Percentiles rank a stretch among this genome's conserved stretches.
Conservation (phyloP, 2,329 filamentous ascomycete species). For the Fusarium nanum region DNA sequence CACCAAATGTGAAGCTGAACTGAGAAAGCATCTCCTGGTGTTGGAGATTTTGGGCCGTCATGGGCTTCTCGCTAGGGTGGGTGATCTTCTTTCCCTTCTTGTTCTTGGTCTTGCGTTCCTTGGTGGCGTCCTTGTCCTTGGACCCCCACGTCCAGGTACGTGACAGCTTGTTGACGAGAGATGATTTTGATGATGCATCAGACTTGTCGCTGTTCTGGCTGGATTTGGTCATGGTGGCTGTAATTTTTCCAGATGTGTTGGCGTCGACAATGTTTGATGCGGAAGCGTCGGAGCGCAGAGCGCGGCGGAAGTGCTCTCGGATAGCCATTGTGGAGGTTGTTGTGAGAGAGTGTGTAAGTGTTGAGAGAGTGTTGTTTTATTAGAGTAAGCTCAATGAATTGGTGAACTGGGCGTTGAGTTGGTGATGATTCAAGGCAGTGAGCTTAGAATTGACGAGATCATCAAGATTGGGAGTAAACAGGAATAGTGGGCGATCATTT, state of each 20-base stretch:
- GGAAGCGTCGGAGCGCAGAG: constrained; percentile 52
- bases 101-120: constrained; percentile 49
- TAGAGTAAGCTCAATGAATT: constrained; percentile 7
- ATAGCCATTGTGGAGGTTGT: constrained; percentile 53
- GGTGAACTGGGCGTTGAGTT: constrained; percentile 2
- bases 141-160: constrained; percentile 50
- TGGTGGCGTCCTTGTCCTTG: constrained; percentile 45
- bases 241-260: constrained; percentile 47
- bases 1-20: constrained; percentile 61
- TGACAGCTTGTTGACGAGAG: constrained; percentile 47
- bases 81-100: constrained; percentile 43
- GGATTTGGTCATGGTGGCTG: constrained; percentile 47
- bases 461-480: constrained; percentile 12
- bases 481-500: constrained; percentile 19
- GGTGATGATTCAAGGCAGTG: constrained; percentile 5
- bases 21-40: constrained; percentile 61
- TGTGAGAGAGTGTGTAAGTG: constrained; percentile 1
- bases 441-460: constrained; percentile 21
- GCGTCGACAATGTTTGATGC: constrained; percentile 51
- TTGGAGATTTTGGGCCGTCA: constrained; percentile 59
- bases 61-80: constrained; percentile 59
- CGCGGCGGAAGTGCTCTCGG: constrained; percentile 57
- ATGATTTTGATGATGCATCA: constrained; percentile 48
- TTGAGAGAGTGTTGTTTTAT: not conserved
- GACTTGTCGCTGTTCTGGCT: constrained; percentile 45